Conservation (phyloP, 2,329 filamentous ascomycete species). For the Fusarium falciforme region DNA sequence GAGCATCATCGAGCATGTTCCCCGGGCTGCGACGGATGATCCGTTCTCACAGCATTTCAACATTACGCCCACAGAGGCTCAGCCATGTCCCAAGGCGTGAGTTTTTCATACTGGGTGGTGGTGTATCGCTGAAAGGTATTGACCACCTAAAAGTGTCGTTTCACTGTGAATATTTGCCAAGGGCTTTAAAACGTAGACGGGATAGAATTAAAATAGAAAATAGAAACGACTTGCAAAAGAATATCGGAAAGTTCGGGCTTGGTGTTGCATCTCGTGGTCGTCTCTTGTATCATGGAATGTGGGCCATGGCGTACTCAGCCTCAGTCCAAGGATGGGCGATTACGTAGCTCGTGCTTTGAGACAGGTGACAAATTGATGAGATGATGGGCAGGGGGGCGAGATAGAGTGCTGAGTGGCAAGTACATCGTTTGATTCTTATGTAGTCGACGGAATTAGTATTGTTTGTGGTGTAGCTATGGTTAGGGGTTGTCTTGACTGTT, state of each 20-base stretch:
- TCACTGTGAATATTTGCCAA: neutral
- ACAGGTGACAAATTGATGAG: neutral
- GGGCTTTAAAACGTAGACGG: neutral
- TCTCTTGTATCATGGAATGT: neutral
- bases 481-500: neutral
- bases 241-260: neutral
- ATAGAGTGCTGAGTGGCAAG: neutral
- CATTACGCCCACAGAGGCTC: conserved; percentile 37
- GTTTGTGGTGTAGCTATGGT: neutral
- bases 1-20: conserved; percentile 65
- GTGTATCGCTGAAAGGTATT: neutral
- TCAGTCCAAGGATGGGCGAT: neutral
- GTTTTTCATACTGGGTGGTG: neutral
- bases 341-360: neutral
- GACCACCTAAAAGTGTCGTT: neutral
- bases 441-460: neutral
- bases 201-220: neutral
- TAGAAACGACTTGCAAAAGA: neutral
- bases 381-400: neutral
- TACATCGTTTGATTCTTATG: neutral
- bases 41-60: conserved; percentile 43
- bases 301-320: conserved; percentile 1
- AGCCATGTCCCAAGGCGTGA: conserved; percentile 29
- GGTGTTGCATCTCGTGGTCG: neutral
- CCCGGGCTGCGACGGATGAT: conserved; percentile 43